Conservation (phyloP, 169 alveolate genomes). For the Cryptosporidium felis region DNA sequence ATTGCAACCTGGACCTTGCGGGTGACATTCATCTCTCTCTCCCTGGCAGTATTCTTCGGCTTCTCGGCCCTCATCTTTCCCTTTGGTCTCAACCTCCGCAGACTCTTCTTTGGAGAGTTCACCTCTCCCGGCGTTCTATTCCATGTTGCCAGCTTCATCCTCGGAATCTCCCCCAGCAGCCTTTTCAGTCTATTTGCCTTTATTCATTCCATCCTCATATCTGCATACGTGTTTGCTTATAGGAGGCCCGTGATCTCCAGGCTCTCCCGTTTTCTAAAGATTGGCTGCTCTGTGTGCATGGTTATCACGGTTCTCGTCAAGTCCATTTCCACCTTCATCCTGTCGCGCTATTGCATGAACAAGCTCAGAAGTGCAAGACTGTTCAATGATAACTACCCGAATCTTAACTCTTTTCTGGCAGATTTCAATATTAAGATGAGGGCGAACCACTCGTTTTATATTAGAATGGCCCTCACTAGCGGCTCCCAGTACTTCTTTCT, state of each 20-base stretch:
- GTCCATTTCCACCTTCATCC: constrained; percentile 7
- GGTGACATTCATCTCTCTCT: constrained; percentile 13
- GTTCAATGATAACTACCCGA: constrained; percentile 48
- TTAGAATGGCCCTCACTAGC: constrained; percentile 48
- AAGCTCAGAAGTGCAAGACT: constrained; percentile 6
- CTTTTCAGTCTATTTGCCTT: constrained; percentile 12
- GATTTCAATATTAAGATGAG: constrained; percentile 43
- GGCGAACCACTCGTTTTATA: constrained; percentile 20
- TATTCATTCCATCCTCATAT: constrained; percentile 28
- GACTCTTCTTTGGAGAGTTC: background rate
- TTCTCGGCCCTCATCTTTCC: constrained; percentile 52
- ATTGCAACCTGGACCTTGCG: constrained; percentile 56
- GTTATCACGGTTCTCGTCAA: background rate
- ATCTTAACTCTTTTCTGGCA: constrained; percentile 45
- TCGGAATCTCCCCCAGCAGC: constrained; percentile 36
- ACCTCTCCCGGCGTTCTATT: background rate
- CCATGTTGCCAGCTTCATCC: background rate
- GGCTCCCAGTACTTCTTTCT: constrained; percentile 37
- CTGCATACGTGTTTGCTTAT: constrained; percentile 31
- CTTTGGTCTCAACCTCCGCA: constrained; percentile 38
- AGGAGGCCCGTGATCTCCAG: constrained; percentile 60
- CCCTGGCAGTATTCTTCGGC: constrained; percentile 37
- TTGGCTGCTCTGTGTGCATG: constrained; percentile 18
- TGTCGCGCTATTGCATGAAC: constrained; percentile 1
- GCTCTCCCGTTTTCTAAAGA: constrained; percentile 33